phyloP scores from a whole-genome alignment of 169 alveolate genomes.

The Eimeria falciformis region DNA sequence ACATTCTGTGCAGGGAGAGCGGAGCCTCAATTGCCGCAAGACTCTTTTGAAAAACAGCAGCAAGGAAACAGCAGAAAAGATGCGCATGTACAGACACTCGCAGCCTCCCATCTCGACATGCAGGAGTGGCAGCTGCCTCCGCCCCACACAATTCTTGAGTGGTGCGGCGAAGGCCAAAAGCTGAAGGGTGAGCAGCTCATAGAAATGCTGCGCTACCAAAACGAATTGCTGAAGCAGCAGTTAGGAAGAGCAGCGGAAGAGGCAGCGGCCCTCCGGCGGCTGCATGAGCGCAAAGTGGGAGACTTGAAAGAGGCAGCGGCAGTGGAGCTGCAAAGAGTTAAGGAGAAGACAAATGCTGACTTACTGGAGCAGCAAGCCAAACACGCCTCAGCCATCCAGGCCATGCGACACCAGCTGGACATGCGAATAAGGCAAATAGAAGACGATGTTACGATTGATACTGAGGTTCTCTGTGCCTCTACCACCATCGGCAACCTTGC shows the following conservation, averaged over 20 bases:
- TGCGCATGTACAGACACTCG: neutral
- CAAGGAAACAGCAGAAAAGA: neutral
- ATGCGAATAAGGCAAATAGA: conserved; percentile 10
- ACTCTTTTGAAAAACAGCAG: neutral
- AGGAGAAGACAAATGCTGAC: neutral
- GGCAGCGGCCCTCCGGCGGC: conserved; percentile 28
- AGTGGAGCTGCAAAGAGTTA: conserved; percentile 28
- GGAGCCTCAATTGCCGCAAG: too few species aligned
- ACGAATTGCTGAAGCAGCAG: conserved; percentile 58
- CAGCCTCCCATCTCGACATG: neutral
- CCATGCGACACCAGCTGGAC: conserved; percentile 16
- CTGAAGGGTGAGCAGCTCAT: conserved; percentile 53
- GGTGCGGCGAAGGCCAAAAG: conserved; percentile 45
- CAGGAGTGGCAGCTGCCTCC: conserved; percentile 1
- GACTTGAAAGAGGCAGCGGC: conserved; percentile 25
- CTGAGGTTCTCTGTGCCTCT: conserved; percentile 13
- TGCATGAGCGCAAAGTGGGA: conserved; percentile 18
- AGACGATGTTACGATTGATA: conserved; percentile 56
- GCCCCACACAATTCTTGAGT: neutral
- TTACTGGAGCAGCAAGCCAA: conserved; percentile 35
- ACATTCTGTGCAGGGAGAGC: conserved; percentile 35
- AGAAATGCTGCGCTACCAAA: conserved; percentile 47
- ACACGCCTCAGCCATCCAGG: conserved; percentile 59
- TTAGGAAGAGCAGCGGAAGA: conserved; percentile 17
- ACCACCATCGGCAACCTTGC: neutral